A percentile compares a stretch with the other conserved stretches of the same genome.
phyloP scores from a whole-genome alignment of 225 moss, liverwort and hornwort species.

The Lunularia cruciata region DNA sequence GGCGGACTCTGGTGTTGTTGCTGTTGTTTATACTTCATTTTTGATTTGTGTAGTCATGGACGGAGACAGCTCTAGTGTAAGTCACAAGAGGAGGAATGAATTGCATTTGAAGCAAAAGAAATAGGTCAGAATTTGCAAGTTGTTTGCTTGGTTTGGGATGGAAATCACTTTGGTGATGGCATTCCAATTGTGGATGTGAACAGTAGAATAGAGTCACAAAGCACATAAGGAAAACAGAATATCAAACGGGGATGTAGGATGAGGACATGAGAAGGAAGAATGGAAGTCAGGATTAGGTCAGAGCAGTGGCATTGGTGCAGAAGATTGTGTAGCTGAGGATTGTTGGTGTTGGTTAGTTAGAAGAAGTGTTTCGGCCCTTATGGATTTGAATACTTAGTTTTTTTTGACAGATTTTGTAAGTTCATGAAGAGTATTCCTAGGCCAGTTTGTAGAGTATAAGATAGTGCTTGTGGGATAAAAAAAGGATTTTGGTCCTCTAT shows the following conservation, averaged over 20 bases:
- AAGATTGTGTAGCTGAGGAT: neutral
- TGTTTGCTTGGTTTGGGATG: neutral
- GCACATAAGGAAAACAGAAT: neutral
- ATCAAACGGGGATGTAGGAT: neutral
- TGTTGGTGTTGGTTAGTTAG: neutral
- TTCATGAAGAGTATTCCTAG: too few species aligned
- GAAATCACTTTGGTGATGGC: neutral
- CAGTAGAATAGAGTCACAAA: neutral
- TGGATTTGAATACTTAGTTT: neutral
- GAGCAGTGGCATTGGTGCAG: neutral
- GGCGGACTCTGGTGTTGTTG: too few species aligned
- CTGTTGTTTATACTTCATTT: too few species aligned
- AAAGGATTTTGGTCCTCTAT: slow-evolving; percentile 54
- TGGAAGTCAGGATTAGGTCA: slow-evolving; percentile 32
- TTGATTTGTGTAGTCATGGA: too few species aligned
- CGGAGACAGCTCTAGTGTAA: too few species aligned
- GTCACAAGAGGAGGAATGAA: neutral
- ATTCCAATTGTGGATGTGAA: neutral
- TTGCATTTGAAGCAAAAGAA: neutral
- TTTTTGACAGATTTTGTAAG: neutral
- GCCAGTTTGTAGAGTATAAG: neutral
- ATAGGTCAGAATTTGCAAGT: neutral
- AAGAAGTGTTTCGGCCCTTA: neutral
- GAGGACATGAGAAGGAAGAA: neutral
- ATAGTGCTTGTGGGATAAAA: neutral